Conservation (phyloP, 2,329 filamentous ascomycete genomes). For the Colletotrichum zoysiae region DNA sequence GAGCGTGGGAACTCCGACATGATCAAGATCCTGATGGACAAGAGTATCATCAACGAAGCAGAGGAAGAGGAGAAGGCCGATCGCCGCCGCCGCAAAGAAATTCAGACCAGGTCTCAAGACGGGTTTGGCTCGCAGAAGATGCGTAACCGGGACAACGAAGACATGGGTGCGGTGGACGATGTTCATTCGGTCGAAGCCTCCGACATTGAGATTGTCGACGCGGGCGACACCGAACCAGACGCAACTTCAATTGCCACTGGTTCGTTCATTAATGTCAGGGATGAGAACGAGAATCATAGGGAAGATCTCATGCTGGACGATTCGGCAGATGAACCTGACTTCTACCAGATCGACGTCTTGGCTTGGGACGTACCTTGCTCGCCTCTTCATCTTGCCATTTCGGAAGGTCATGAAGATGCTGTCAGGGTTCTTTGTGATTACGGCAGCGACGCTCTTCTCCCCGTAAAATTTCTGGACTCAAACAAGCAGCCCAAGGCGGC, state of each 20-base stretch:
- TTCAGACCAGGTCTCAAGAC: conserved; percentile 47
- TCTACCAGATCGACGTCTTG: conserved; percentile 82
- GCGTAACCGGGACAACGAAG: conserved; percentile 46
- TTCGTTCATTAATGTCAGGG: conserved; percentile 78
- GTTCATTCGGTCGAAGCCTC: conserved; percentile 52
- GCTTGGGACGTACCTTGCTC: conserved; percentile 83
- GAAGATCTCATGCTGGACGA: conserved; percentile 64
- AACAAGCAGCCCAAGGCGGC: conserved; percentile 66
- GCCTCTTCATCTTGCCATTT: conserved; percentile 83
- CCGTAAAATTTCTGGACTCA: conserved; percentile 73
- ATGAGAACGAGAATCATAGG: conserved; percentile 52
- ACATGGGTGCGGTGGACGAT: conserved; percentile 48
- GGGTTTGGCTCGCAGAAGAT: conserved; percentile 44
- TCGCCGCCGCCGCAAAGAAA: conserved; percentile 57
- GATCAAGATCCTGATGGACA: conserved; percentile 77
- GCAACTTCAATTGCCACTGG: conserved; percentile 71
- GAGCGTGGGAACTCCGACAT: conserved; percentile 77
- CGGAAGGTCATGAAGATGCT: conserved; percentile 76
- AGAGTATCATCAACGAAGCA: conserved; percentile 80
- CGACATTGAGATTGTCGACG: conserved; percentile 62
- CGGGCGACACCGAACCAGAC: conserved; percentile 63
- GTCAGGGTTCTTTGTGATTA: conserved; percentile 80
- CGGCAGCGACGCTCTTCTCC: conserved; percentile 81
- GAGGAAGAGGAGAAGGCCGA: conserved; percentile 71
- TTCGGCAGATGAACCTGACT: conserved; percentile 75